Evolutionary conservation across 202 grass and related monocot species (phyloP).

Genomic region (Bolboschoenoplectus hybrid): DNA sequence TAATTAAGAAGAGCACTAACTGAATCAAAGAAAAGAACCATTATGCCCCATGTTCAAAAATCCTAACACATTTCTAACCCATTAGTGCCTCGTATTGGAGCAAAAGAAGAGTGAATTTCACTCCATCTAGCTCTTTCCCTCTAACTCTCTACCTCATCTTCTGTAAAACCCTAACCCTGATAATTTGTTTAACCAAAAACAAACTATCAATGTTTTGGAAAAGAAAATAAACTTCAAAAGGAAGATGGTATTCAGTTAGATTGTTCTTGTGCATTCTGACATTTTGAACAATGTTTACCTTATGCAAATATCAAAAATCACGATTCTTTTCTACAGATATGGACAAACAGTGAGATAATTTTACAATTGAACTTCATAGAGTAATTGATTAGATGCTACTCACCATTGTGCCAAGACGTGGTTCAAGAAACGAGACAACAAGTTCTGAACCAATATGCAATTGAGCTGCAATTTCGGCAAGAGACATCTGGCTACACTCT

Average conservation of each 20-base stretch:
- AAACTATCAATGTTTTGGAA: not conserved
- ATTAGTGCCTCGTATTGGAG: not conserved
- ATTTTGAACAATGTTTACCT: not conserved
- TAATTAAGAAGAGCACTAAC: not conserved
- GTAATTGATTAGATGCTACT: constrained; percentile 21
- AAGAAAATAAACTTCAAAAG: not conserved
- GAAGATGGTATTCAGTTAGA: not conserved
- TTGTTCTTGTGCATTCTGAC: not conserved
- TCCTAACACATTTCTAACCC: not conserved
- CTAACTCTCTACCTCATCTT: not conserved
- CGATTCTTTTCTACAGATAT: not conserved
- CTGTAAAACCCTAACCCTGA: not conserved
- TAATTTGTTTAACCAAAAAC: not conserved
- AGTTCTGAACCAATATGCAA: constrained; percentile 90
- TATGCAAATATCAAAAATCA: not conserved
- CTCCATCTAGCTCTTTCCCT: not conserved
- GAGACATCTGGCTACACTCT: constrained; percentile 86
- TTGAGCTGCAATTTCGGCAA: constrained; percentile 88
- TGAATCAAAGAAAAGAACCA: not conserved
- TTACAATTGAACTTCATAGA: not conserved
- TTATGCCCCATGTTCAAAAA: not conserved
- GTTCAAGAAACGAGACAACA: constrained; percentile 70
- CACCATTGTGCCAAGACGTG: constrained; percentile 87
- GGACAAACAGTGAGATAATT: not conserved
- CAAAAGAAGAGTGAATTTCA: not conserved